Evolutionary conservation across 352 stramenopile species (phyloP).

Genomic region (Elongisporangium undulatum): DNA sequence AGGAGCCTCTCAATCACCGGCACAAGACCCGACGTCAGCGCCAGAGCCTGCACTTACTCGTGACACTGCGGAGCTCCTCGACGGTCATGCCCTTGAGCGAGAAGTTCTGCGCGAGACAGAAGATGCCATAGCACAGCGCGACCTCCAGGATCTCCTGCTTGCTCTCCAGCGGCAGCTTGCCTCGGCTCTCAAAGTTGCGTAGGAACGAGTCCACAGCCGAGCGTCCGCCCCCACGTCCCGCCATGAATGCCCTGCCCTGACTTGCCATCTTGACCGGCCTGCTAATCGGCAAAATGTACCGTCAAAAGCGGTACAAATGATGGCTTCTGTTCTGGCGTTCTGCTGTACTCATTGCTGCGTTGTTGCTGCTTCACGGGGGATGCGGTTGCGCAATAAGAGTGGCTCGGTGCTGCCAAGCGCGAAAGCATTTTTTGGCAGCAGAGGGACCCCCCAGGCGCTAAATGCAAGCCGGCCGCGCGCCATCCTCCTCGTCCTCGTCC

Average conservation of each 20-base stretch:
- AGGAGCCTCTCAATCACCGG: neutral
- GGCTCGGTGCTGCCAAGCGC: neutral
- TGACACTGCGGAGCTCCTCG: conserved; percentile 53
- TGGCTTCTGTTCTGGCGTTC: neutral
- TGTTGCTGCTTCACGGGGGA: neutral
- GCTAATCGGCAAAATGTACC: neutral
- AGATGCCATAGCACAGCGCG: conserved; percentile 65
- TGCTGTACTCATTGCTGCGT: neutral
- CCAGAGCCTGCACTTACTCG: conserved; percentile 19
- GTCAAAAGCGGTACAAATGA: neutral
- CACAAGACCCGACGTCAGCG: neutral
- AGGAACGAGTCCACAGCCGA: conserved; percentile 55
- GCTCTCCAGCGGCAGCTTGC: conserved; percentile 19
- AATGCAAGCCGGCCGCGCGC: conserved; percentile 1
- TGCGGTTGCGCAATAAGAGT: neutral
- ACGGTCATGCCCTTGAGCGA: conserved; percentile 57
- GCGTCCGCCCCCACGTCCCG: neutral
- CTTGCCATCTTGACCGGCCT: neutral
- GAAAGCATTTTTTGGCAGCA: neutral
- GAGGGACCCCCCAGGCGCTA: neutral
- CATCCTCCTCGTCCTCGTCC: conserved; percentile 3
- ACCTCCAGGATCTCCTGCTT: conserved; percentile 66
- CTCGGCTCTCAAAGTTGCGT: conserved; percentile 48
- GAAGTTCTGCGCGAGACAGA: conserved; percentile 62
- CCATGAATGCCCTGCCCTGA: neutral